Conservation (phyloP, 495 filamentous ascomycete species). For the Xylaria telfairii region DNA sequence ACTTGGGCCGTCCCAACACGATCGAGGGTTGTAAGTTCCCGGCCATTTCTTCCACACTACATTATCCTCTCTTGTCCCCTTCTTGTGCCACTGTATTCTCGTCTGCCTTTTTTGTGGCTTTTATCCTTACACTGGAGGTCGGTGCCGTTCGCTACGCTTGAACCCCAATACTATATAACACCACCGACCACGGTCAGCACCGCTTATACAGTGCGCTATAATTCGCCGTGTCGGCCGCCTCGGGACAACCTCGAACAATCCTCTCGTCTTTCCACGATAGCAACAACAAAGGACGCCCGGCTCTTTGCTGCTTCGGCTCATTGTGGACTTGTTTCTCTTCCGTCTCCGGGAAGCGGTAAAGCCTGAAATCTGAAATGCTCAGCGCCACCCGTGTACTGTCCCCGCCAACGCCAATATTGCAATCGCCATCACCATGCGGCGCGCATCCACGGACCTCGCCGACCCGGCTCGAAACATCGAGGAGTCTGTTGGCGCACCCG, state of each 20-base stretch:
- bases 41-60: not conserved
- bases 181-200: not conserved
- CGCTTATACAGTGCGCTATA: not conserved
- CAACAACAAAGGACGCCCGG: constrained; percentile 12
- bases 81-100: not conserved
- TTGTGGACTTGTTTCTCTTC: constrained; percentile 7
- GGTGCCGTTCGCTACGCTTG: not conserved
- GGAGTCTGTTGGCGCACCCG: constrained; percentile 47
- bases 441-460: constrained; percentile 49
- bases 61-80: not conserved
- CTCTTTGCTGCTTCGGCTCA: constrained; percentile 13
- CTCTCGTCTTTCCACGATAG: not conserved
- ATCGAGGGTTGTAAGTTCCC: not conserved
- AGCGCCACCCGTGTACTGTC: constrained; percentile 23
- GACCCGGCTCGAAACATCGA: constrained; percentile 53
- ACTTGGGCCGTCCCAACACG: constrained; percentile 9
- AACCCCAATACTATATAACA: not conserved
- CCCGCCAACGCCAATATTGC: constrained; percentile 22
- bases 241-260: constrained; percentile 5
- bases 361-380: constrained; percentile 24
- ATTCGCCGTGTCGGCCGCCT: not conserved
- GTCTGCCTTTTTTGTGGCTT: not conserved
- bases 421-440: constrained; percentile 45
- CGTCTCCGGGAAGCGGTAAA: constrained; percentile 23
- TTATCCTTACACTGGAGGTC: not conserved